Conservation (phyloP, 2,329 filamentous ascomycete genomes). For the Clonostachys sp. region DNA sequence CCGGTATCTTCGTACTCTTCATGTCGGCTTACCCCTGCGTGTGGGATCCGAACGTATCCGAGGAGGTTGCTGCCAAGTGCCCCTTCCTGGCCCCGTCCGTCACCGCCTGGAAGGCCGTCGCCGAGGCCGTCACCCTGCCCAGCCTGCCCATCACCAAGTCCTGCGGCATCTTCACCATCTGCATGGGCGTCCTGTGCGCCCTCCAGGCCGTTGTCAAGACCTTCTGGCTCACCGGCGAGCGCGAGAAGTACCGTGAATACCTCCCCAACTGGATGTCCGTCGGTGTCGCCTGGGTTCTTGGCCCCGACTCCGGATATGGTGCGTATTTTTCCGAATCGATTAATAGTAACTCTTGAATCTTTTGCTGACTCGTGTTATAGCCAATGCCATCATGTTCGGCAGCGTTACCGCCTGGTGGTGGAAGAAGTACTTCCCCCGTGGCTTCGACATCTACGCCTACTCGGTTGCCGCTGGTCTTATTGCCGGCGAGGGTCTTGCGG, state of each 20-base stretch:
- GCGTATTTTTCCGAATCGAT: background rate
- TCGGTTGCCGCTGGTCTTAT: slow-evolving; percentile 58
- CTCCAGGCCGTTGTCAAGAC: slow-evolving; percentile 48
- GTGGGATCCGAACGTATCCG: slow-evolving; percentile 35
- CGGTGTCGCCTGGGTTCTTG: slow-evolving; percentile 54
- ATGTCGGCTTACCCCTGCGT: slow-evolving; percentile 66
- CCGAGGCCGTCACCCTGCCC: slow-evolving; percentile 51
- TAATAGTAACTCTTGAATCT: background rate
- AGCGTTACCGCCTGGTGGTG: slow-evolving; percentile 47
- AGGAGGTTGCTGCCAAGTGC: slow-evolving; percentile 32
- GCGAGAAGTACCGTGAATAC: slow-evolving; percentile 50
- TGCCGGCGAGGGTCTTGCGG: slow-evolving; percentile 59
- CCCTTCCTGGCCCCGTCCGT: slow-evolving; percentile 60
- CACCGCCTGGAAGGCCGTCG: slow-evolving; percentile 61
- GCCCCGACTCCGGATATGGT: slow-evolving; percentile 44
- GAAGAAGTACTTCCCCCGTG: slow-evolving; percentile 42
- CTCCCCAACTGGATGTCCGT: slow-evolving; percentile 61
- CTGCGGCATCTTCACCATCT: slow-evolving; percentile 51
- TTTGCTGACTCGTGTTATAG: slow-evolving; percentile 25
- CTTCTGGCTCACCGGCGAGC: slow-evolving; percentile 44
- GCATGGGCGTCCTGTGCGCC: slow-evolving; percentile 44
- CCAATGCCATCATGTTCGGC: slow-evolving; percentile 48
- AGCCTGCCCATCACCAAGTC: slow-evolving; percentile 49
- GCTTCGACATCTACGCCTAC: slow-evolving; percentile 52
- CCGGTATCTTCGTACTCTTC: slow-evolving; percentile 65